Base-by-base conservation (phyloP, 2,329 filamentous ascomycete species). In the Fusarium sp. region DNA sequence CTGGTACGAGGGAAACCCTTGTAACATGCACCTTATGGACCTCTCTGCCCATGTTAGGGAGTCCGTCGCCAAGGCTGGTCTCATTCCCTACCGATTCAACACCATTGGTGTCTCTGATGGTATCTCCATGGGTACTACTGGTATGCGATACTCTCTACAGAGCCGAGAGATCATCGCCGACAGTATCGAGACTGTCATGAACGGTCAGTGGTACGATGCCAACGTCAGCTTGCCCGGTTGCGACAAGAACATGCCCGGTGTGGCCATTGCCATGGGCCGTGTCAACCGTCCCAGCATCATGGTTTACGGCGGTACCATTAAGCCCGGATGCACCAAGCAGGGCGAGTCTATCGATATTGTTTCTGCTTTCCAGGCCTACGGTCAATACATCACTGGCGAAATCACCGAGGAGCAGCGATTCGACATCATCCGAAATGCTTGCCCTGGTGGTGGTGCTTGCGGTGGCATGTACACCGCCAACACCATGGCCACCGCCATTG, bases 221-320 rank as follows among this genome's bases (percentile, higher is more conserved):
- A 98, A 98, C 82, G 92, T 99, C 78, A 97, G 93, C 55, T 92
- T 99, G 75, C 96, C 96, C 16, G 96, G 96, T 50, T 99, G 96
- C 82, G 96, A 99, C 87, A 99, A 99, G 89, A 99, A 99, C 84
- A 98, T 99, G 96, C 94, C 94, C 2, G 93, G 93, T 80, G 93
- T 96, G 14, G 83, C 94, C 75, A 96, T 96, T 77, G 96, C 94
- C 59, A 98, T 98, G 93, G 95, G 94, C 40, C 89, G 96, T 74
- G 90, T 98, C 72, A 98, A 99, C 85, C 87, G 96, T 48, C 96
- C 96, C 30, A 94, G 93, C 75, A 86, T 99, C 78, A 99, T 99
- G 96, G 93, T 99, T 30, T 99, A 99, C 78, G 96, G 96, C 73
- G 96, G 96, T 50, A 94, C 93, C 43, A 99, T 98, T 79, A 90